Percentiles rank a stretch among this genome's conserved stretches.
Conservation (phyloP, 2,329 filamentous ascomycete genomes). For the Pseudogymnoascus sp. region DNA sequence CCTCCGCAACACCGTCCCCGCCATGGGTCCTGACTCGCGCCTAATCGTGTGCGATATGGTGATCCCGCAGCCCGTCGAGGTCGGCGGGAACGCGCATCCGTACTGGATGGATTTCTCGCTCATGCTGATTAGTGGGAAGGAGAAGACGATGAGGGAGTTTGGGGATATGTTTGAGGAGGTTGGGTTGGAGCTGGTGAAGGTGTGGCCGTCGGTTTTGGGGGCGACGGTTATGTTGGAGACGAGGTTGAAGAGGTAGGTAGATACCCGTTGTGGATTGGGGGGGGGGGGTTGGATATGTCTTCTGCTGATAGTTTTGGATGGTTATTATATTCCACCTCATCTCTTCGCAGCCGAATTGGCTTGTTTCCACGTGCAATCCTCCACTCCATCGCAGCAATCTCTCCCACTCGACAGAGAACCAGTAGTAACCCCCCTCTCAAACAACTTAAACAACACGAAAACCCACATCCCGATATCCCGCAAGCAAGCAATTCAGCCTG, state of each 20-base stretch:
- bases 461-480: too few relatives aligned
- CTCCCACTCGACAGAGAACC: neutral
- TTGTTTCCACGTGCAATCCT: neutral
- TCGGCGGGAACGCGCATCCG: conserved; percentile 20
- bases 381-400: neutral
- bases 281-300: neutral
- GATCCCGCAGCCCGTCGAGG: conserved; percentile 26
- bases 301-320: neutral
- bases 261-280: neutral
- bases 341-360: neutral
- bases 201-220: conserved; percentile 26
- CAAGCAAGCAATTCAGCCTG: too few relatives aligned
- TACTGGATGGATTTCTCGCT: conserved; percentile 29
- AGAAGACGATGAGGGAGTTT: conserved; percentile 27
- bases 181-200: conserved; percentile 27
- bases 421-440: neutral
- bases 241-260: conserved; percentile 17
- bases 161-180: conserved; percentile 26
- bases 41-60: conserved; percentile 30
- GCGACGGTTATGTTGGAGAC: conserved; percentile 29
- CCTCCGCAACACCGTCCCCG: conserved; percentile 19
- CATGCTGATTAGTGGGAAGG: conserved; percentile 27
- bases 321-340: neutral
- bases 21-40: conserved; percentile 26
- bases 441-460: too few relatives aligned